phyloP scores from a whole-genome alignment of 805 yeast species.

The Myxozyma geophila region DNA sequence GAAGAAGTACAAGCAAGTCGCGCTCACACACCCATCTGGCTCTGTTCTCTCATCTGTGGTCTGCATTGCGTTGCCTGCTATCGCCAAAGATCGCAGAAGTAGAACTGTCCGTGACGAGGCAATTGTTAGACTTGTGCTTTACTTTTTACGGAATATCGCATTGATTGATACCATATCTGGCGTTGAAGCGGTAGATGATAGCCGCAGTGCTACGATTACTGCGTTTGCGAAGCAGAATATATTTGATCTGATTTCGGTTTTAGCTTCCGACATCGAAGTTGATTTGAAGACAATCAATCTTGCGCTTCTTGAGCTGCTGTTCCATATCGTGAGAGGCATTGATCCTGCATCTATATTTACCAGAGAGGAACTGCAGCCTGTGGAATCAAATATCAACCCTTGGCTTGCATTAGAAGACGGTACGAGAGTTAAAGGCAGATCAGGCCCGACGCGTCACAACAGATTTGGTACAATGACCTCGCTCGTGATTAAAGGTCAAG shows the following conservation, averaged over 20 bases:
- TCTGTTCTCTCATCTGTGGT: slow-evolving; percentile 69
- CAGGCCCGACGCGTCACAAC: slow-evolving; percentile 74
- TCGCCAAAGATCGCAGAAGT: slow-evolving; percentile 56
- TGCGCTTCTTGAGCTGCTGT: slow-evolving; percentile 70
- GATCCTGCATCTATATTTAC: slow-evolving; percentile 46
- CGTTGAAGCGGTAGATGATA: slow-evolving; percentile 69
- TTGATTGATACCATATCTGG: slow-evolving; percentile 67
- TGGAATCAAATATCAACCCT: slow-evolving; percentile 32
- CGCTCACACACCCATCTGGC: slow-evolving; percentile 64
- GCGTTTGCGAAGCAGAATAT: slow-evolving; percentile 74
- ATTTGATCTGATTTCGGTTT: slow-evolving; percentile 69
- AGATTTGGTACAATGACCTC: slow-evolving; percentile 87
- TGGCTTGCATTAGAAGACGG: slow-evolving; percentile 64
- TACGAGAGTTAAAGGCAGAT: slow-evolving; percentile 54
- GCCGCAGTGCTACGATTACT: slow-evolving; percentile 59
- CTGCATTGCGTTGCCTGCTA: slow-evolving; percentile 66
- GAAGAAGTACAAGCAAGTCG: slow-evolving; percentile 67
- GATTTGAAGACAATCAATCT: slow-evolving; percentile 70
- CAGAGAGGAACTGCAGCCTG: slow-evolving; percentile 7
- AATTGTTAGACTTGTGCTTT: slow-evolving; percentile 70
- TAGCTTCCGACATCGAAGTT: slow-evolving; percentile 65
- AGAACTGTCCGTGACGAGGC: slow-evolving; percentile 74
- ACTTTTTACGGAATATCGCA: slow-evolving; percentile 76
- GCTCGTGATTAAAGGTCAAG: slow-evolving; percentile 63
- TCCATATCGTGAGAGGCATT: slow-evolving; percentile 63